Percentiles rank a stretch among this genome's conserved stretches.
phyloP scores from a whole-genome alignment of 139 green algal genomes.

The Parachlorella kessleri region DNA sequence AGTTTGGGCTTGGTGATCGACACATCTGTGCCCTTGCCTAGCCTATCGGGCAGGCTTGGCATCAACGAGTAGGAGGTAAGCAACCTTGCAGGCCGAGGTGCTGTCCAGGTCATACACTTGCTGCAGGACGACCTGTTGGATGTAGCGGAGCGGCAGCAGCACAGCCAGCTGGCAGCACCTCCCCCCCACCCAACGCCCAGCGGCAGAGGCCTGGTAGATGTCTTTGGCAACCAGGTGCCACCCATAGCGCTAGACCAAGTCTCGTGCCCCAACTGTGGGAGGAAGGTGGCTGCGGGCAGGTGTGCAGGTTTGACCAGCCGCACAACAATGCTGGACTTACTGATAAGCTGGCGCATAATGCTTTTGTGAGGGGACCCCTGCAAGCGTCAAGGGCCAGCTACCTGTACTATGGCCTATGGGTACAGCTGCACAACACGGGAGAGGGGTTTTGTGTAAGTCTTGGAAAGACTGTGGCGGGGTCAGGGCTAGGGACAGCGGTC shows the following conservation, averaged over 20 bases:
- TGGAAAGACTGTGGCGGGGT: too few species aligned
- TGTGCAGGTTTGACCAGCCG: too few species aligned
- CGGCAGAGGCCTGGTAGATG: constrained; percentile 50
- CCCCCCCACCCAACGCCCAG: constrained; percentile 33
- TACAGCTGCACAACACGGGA: too few species aligned
- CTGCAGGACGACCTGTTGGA: constrained; percentile 34
- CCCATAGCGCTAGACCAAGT: constrained; percentile 76
- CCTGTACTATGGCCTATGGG: too few species aligned
- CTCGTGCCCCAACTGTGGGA: constrained; percentile 67
- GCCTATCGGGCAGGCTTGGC: background rate
- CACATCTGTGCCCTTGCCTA: background rate
- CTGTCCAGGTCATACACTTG: background rate
- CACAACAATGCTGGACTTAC: too few species aligned
- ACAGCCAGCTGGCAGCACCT: background rate
- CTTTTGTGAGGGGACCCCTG: too few species aligned
- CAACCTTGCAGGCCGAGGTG: background rate
- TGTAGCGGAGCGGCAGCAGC: background rate
- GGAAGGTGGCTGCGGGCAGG: constrained; percentile 66
- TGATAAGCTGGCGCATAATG: too few species aligned
- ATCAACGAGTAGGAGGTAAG: background rate
- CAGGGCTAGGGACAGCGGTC: too few species aligned
- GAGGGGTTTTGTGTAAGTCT: too few species aligned
- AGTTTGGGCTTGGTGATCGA: background rate
- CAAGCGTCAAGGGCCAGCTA: too few species aligned
- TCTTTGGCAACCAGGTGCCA: constrained; percentile 80